Percentiles rank a stretch among this genome's conserved stretches.
Conservation (phyloP, 176 grass and related monocot genomes). For the Triticum aestivum region IWGSC_CS_RefSeq_v2.1 NC_057800.1:161012729-161013228, state of each 20-base stretch:
- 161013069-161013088: not conserved
- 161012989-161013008: not conserved
- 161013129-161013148: not conserved
- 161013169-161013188: not conserved
- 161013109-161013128: not conserved
- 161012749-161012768: no score
- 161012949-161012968: no score
- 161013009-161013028: not conserved
- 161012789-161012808: no score
- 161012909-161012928: no score
- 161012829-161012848: no score
- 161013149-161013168: not conserved
- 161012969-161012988: not conserved
- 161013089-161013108: not conserved
- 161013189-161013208: not conserved
- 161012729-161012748: no score
- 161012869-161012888: no score
- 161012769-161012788: no score
- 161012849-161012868: no score
- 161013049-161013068: not conserved
- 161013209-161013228: not conserved
- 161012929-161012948: no score
- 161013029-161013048: conserved; percentile 5
- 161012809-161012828: no score
- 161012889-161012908: no score